phyloP scores from a whole-genome alignment of 805 yeast species.

The Ogataea nakhonphanomensis region DNA sequence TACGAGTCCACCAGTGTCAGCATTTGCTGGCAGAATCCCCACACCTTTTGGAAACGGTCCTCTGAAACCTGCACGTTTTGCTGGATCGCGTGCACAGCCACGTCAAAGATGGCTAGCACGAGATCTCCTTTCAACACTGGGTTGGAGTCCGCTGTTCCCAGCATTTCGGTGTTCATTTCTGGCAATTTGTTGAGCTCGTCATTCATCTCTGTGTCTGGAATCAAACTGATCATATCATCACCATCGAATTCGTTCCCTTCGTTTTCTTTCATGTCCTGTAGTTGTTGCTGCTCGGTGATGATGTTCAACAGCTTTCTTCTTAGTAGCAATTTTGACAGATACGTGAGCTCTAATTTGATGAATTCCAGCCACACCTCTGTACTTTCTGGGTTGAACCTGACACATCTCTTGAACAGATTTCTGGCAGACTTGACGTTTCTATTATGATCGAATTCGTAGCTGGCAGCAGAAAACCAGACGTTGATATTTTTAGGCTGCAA shows the following conservation, averaged over 20 bases:
- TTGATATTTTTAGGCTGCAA: slow-evolving; percentile 88
- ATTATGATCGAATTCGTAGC: slow-evolving; percentile 85
- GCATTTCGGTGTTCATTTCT: slow-evolving; percentile 78
- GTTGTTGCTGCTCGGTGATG: slow-evolving; percentile 68
- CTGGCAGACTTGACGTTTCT: slow-evolving; percentile 89
- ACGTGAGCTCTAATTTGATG: slow-evolving; percentile 82
- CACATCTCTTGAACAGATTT: slow-evolving; percentile 75
- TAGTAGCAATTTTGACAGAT: slow-evolving; percentile 76
- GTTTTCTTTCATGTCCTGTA: slow-evolving; percentile 41
- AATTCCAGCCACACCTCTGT: slow-evolving; percentile 78
- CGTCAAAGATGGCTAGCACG: slow-evolving; percentile 66
- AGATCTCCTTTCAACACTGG: slow-evolving; percentile 76
- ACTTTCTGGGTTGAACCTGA: slow-evolving; percentile 78
- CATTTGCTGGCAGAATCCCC: slow-evolving; percentile 39
- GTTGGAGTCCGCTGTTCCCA: slow-evolving; percentile 82
- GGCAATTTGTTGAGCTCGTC: slow-evolving; percentile 71
- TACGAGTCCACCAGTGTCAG: slow-evolving; percentile 66
- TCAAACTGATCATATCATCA: slow-evolving; percentile 22
- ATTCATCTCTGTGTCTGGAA: slow-evolving; percentile 47
- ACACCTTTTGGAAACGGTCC: slow-evolving; percentile 38
- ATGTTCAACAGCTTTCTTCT: slow-evolving; percentile 81
- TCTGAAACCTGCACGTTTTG: slow-evolving; percentile 24
- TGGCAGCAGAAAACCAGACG: slow-evolving; percentile 94
- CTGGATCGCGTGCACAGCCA: slow-evolving; percentile 50
- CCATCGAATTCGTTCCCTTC: slow-evolving; percentile 33